Evolutionary conservation across 805 yeast species (phyloP).

Genomic region (Pichia eremophila): DNA sequence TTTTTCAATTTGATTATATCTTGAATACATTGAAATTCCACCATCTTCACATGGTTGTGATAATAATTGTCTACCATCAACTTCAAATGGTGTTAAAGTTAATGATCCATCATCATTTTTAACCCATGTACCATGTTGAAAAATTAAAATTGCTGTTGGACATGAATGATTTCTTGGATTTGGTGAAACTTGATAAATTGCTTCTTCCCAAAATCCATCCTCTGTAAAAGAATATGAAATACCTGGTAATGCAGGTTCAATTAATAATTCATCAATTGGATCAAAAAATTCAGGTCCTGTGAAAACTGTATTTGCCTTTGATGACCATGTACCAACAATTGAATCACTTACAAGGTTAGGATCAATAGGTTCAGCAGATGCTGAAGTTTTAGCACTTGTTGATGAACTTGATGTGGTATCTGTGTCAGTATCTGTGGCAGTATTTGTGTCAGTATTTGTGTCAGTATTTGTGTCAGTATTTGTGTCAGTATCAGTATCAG

Average conservation of each 20-base stretch:
- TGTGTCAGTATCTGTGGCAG: conserved; percentile 4
- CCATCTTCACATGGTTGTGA: conserved; percentile 75
- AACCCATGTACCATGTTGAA: conserved; percentile 81
- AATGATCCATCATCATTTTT: conserved; percentile 58
- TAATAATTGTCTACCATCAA: conserved; percentile 87
- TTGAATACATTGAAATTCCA: conserved; percentile 52
- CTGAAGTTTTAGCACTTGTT: not conserved
- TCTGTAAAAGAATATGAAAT: conserved; percentile 84
- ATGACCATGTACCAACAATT: conserved; percentile 87
- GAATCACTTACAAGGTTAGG: conserved; percentile 7
- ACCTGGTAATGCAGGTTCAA: conserved; percentile 96
- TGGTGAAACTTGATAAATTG: conserved; percentile 68
- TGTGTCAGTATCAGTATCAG: conserved; percentile 12
- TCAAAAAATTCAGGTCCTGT: conserved; percentile 96
- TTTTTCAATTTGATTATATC: conserved; percentile 61
- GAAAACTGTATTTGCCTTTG: conserved; percentile 87
- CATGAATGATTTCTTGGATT: conserved; percentile 71
- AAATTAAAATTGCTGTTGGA: conserved; percentile 72
- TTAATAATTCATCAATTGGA: conserved; percentile 88
- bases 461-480: conserved; percentile 18
- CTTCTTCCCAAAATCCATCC: conserved; percentile 89
- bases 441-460: conserved; percentile 11
- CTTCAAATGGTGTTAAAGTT: conserved; percentile 59
- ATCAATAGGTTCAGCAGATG: conserved; percentile 6
- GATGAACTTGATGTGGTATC: not conserved